A percentile compares a stretch with the other conserved stretches of the same genome.
These are phyloP conservation scores for Rhizopus sp. DNA, from an alignment of 371 early-diverging fungal genomes.

Conservation along the genomic window DNA sequence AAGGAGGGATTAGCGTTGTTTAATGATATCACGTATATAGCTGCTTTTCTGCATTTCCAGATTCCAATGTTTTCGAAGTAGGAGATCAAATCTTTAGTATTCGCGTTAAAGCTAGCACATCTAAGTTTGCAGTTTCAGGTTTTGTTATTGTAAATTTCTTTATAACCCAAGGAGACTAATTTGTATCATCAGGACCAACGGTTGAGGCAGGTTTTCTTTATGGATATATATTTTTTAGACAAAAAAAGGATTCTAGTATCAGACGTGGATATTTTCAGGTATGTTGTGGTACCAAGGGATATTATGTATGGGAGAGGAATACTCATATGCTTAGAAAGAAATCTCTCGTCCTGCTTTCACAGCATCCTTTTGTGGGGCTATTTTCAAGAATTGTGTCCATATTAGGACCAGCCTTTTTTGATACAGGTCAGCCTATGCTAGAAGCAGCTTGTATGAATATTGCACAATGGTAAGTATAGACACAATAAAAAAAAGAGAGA, in stretches of 20 bases:
- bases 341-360: slow-evolving; percentile 85
- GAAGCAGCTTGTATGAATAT: slow-evolving; percentile 85
- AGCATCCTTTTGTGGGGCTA: slow-evolving; percentile 86
- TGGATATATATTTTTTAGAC: slow-evolving; percentile 95
- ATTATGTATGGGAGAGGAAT: background rate
- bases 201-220: slow-evolving; percentile 78
- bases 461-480: slow-evolving; percentile 67
- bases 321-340: slow-evolving; percentile 52
- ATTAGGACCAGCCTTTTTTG: slow-evolving; percentile 82
- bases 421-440: slow-evolving; percentile 74
- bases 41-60: slow-evolving; percentile 95
- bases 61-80: slow-evolving; percentile 89
- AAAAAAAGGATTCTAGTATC: slow-evolving; percentile 81
- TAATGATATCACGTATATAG: slow-evolving; percentile 38
- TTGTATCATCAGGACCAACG: slow-evolving; percentile 50
- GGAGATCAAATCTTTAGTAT: slow-evolving; percentile 92
- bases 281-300: slow-evolving; percentile 1
- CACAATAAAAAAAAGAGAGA: background rate
- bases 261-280: slow-evolving; percentile 91
- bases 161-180: background rate
- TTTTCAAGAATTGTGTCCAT: slow-evolving; percentile 75
- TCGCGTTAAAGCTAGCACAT: slow-evolving; percentile 73
- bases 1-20: background rate
- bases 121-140: slow-evolving; percentile 63
- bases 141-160: slow-evolving; percentile 1